Base-by-base conservation (phyloP, 148 eudicot genomes). In the Vaccinium vitisidaea region DNA sequence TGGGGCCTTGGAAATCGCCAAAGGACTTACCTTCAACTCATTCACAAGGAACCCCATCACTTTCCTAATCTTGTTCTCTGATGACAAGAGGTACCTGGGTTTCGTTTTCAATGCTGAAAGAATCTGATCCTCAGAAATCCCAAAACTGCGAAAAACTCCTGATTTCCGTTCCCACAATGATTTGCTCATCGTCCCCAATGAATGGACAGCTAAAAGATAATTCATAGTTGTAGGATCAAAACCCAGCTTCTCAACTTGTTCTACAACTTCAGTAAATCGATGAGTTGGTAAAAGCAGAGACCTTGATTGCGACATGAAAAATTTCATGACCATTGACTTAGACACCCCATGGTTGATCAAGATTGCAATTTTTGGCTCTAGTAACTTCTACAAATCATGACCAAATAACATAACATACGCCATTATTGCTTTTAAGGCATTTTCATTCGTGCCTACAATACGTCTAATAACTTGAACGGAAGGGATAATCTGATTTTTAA, bases 321-420 rank as follows among this genome's bases (percentile, higher is more conserved):
- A 80, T 18, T 58, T 85, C 58, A 61, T 14, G 30, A 76, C 8
- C 1, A 25, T 30, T 23, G 75, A 32, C 67, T 82, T 50, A 18
- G 87, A 63, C n/a, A 85, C 87, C 6, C 87, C 87, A 85, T 27
- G 81, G 30, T 61, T 82, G 10, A 46, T 23, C 81, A 82, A 76
- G 43, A 49, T 32, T 49, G 76, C 70, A 15, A 82, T 49, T 43
- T 85, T 85, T 8, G 81, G 79, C 65, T 82, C 83, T 25, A 39
- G 54, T 7, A 67, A 39, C 48, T 65, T 32, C 16, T n/a, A 27
- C 43, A 84, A 30, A 43, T 65, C 53, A 8, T 6, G 30, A 8
- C n/a, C 25, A 61, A 76, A 65, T 52, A 63, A 1, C 32, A 54
- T 2, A 63, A 9, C 21, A 32, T 11, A 75, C 4, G 70, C n/a